A percentile compares a stretch with the other conserved stretches of the same genome.
phyloP scores from a whole-genome alignment of 352 stramenopile species.

The Phytophthora podocarpi region DNA sequence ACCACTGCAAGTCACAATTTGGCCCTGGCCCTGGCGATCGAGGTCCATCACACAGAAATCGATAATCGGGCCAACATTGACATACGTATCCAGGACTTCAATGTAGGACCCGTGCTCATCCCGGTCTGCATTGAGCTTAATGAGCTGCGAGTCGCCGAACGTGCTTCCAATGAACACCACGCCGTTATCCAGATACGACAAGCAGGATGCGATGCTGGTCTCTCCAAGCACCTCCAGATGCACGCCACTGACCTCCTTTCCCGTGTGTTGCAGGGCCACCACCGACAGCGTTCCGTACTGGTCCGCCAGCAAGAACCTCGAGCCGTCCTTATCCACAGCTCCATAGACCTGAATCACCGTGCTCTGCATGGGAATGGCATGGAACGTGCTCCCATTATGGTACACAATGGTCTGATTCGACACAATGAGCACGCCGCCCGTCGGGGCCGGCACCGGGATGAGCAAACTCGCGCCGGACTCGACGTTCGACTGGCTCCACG shows the following conservation, averaged over 20 bases:
- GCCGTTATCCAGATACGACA: conserved; percentile 95
- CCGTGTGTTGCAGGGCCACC: conserved; percentile 83
- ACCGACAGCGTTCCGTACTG: conserved; percentile 91
- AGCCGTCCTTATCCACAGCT: conserved; percentile 87
- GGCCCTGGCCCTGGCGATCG: conserved; percentile 92
- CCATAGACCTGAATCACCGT: conserved; percentile 92
- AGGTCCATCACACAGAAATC: conserved; percentile 98
- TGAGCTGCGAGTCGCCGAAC: conserved; percentile 95
- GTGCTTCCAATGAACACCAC: conserved; percentile 95
- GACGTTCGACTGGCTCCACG: conserved; percentile 91
- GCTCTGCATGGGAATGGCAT: conserved; percentile 92
- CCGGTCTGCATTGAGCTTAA: conserved; percentile 89
- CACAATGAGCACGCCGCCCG: conserved; percentile 90
- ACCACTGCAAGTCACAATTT: conserved; percentile 97
- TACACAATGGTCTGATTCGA: conserved; percentile 93
- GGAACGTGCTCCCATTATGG: conserved; percentile 87
- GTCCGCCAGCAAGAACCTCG: conserved; percentile 89
- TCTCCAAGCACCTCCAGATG: conserved; percentile 94
- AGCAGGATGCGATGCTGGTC: conserved; percentile 89
- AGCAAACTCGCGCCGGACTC: conserved; percentile 87
- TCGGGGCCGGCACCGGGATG: conserved; percentile 85
- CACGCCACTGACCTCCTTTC: conserved; percentile 78
- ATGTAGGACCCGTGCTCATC: conserved; percentile 90
- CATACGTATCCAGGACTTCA: conserved; percentile 96
- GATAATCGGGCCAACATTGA: conserved; percentile 98